Evolutionary conservation across 306 rosid genomes (phyloP), one percentile per base, ranked within the genome.

Genomic region (Casuarina glauca): DNA sequence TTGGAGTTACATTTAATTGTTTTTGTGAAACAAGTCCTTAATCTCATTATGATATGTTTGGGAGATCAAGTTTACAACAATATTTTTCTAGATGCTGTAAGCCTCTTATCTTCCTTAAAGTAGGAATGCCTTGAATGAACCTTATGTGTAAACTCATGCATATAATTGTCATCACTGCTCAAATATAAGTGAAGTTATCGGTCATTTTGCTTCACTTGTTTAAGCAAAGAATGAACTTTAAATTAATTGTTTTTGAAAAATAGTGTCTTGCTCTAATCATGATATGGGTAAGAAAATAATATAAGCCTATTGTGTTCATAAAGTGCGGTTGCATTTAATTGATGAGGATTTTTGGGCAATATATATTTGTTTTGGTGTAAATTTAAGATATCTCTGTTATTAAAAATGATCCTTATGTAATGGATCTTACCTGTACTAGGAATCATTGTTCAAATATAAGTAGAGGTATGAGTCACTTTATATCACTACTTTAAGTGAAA

Each of bases 1-100:
- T 16, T 62, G 36, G 44, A 12, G 69, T 62, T 36, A 62, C 4
- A 53, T 64, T 26, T 57, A 73, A 52, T 73, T 57, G 57, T 69
- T 53, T 36, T 17, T 54, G 75, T 54, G 72, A 72, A 43, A 70
- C 67, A 5, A 64, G 69, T 46, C 39, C 53, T 71, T 69, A 35
- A 70, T 81, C 8, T 50, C 45, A 36, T 71, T 51, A 52, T 20
- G 64, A 57, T 55, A 41, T 55, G 16, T 43, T 32, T 17, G 17
- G 46, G 61, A 68, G 60, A 38, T 55, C 11, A 43, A 57, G 46
- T 73, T 68, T 32, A 70, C 12, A n/a, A 38, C 63, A 11, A 43
- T 32, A 8, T 16, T 50, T 75, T 49, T 49, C 32, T 72, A 32
- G 13, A n/a, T 64, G 48, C 44, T 39, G 57, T 43, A 36, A 46